Conservation (phyloP, 2,329 filamentous ascomycete genomes). For the Penicillium olsonii region DNA sequence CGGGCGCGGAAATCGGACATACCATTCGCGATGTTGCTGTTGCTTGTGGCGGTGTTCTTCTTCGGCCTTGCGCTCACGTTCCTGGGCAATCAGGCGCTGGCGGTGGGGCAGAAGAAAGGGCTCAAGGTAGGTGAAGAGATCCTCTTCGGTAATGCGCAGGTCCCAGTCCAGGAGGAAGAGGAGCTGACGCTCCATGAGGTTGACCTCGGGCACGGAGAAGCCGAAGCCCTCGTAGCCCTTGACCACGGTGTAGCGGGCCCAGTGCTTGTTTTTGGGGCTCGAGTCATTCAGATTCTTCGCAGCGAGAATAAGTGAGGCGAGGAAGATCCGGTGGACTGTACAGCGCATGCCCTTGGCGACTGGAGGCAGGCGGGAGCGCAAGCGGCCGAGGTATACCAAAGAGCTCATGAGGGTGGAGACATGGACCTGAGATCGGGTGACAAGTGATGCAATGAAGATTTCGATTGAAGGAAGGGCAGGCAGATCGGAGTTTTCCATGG, state of each 20-base stretch:
- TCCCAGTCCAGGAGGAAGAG: conserved; percentile 96
- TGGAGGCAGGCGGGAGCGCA: conserved; percentile 82
- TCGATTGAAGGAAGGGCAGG: conserved; percentile 73
- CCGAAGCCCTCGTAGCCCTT: conserved; percentile 74
- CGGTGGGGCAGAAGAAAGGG: conserved; percentile 86
- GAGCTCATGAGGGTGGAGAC: conserved; percentile 97
- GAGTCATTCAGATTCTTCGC: conserved; percentile 99
- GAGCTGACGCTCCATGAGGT: conserved; percentile 99
- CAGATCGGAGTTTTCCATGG: conserved; percentile 48
- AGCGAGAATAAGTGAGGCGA: conserved; percentile 65
- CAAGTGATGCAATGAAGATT: conserved; percentile 87
- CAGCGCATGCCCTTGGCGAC: conserved; percentile 95
- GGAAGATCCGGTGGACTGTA: conserved; percentile 96
- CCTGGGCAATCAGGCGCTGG: conserved; percentile 54
- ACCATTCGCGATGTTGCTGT: conserved; percentile 38
- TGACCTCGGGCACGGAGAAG: conserved; percentile 93
- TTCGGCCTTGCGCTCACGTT: conserved; percentile 52
- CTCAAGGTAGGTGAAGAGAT: conserved; percentile 85
- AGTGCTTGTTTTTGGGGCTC: conserved; percentile 99
- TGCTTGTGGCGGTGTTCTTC: conserved; percentile 34
- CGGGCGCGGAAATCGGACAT: too few species aligned
- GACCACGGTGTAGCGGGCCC: conserved; percentile 88
- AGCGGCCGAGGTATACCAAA: conserved; percentile 84
- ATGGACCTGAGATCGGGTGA: conserved; percentile 92
- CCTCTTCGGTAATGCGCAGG: conserved; percentile 77